Evolutionary conservation across 2,329 filamentous ascomycete species (phyloP).

Genomic region (Stemphylium lycopersici): DNA sequence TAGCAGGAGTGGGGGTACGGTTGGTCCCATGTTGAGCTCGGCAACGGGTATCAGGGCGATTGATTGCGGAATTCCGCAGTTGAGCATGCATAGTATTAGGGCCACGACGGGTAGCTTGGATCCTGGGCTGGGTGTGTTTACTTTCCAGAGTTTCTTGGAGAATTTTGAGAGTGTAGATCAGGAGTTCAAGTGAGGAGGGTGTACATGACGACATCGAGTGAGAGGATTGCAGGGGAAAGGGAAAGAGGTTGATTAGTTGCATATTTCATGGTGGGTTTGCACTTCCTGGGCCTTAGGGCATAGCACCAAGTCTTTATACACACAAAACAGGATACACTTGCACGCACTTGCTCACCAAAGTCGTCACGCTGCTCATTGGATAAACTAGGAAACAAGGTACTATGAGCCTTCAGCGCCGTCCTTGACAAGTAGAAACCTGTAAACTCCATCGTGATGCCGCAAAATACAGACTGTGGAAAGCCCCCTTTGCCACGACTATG

Average conservation of each 20-base stretch:
- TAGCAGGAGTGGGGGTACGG: slow-evolving; percentile 84
- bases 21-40: slow-evolving; percentile 87
- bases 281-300: background rate
- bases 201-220: too few species aligned
- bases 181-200: slow-evolving; percentile 65
- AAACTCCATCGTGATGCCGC: slow-evolving; percentile 22
- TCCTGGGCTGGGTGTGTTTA: slow-evolving; percentile 83
- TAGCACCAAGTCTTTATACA: background rate
- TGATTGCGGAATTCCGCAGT: slow-evolving; percentile 86
- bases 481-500: background rate
- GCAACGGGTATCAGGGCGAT: slow-evolving; percentile 81
- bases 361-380: slow-evolving; percentile 1
- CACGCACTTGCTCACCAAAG: background rate
- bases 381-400: slow-evolving; percentile 6
- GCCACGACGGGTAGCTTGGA: slow-evolving; percentile 87
- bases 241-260: background rate
- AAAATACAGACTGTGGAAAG: slow-evolving; percentile 13
- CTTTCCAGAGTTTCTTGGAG: slow-evolving; percentile 90
- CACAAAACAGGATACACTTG: background rate
- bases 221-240: too few species aligned
- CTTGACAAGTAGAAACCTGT: slow-evolving; percentile 2
- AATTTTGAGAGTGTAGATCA: slow-evolving; percentile 82
- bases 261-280: background rate
- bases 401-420: background rate
- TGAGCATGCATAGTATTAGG: slow-evolving; percentile 92